Base-by-base conservation (phyloP, 129 eudicot species). In the Apium graveolens region DNA sequence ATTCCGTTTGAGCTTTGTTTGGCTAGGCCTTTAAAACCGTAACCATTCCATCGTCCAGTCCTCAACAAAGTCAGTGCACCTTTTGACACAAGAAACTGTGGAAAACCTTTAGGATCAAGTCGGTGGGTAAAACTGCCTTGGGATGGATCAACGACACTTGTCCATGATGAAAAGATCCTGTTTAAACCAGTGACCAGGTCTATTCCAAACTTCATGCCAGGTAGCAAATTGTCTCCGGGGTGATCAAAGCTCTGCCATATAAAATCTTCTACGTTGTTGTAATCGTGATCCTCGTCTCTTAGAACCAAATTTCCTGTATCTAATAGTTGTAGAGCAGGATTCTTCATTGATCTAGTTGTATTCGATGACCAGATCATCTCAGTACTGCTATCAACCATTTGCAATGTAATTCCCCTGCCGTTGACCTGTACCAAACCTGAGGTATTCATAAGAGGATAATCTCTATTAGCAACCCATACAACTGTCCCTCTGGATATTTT, bases 191-290 rank as follows among this genome's bases (percentile, higher is more conserved):
- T 70, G 7, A 35, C 74, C 46, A 70, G 41, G 45, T 70, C 29
- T 24, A 38, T 18, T 37, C 74, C 74, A 70, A 4, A 35, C 74
- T 37, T 70, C 74, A 70, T 70, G 5, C 74, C 74, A 16, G 74
- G 74, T 37, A 70, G 29, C 29, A 70, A 7, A 38, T 7, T 38
- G n/a, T 70, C 45, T 21, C 44, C 69, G 0, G 83, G 83, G 39
- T 74, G 69, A 74, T 80, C 83, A 74, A 74, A 80, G 43, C 79
- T 80, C 71, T 80, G 79, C 83, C 83, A 80, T 3, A 63, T 3
- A 5, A 42, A 29, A 60, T 57, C 8, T 42, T 42, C 45, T 9
- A 42, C 13, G 13, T 42, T 42, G 45, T 42, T 42, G 45, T 3
- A 9, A 44, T 11, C 16, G 16, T 74, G 32, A 16, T 24, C 60